Evolutionary conservation across 2,329 filamentous ascomycete species (phyloP).

Genomic region (Trichoderma atroviride): DNA sequence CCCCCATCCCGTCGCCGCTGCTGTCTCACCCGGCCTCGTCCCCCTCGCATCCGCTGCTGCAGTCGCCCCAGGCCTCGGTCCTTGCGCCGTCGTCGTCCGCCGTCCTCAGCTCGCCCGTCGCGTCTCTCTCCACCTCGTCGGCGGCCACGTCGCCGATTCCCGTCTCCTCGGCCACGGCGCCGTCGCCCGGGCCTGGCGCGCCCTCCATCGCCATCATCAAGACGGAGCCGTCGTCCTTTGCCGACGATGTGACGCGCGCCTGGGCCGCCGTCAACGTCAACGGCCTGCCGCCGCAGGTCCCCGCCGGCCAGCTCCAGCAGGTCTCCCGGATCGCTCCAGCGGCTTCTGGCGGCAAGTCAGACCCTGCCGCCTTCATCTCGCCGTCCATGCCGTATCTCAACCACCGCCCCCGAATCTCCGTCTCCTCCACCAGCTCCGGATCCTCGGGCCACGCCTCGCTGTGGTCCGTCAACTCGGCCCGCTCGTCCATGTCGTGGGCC

Average conservation of each 20-base stretch:
- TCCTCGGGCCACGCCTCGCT: slow-evolving; percentile 54
- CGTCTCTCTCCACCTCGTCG: slow-evolving; percentile 28
- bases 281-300: not conserved
- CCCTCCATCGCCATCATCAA: slow-evolving; percentile 27
- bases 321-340: not conserved
- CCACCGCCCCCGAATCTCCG: slow-evolving; percentile 50
- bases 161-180: slow-evolving; percentile 38
- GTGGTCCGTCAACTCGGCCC: slow-evolving; percentile 47
- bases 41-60: slow-evolving; percentile 29
- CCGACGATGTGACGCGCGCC: slow-evolving; percentile 23
- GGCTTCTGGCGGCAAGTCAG: slow-evolving; percentile 19
- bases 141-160: slow-evolving; percentile 26
- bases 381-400: slow-evolving; percentile 43
- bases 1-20: slow-evolving; percentile 28
- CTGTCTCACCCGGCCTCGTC: slow-evolving; percentile 22
- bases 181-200: slow-evolving; percentile 10
- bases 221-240: slow-evolving; percentile 24
- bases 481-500: slow-evolving; percentile 47
- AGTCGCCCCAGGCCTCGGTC: slow-evolving; percentile 24
- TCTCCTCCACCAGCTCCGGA: slow-evolving; percentile 54
- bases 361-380: slow-evolving; percentile 39
- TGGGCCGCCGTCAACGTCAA: slow-evolving; percentile 23
- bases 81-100: slow-evolving; percentile 31
- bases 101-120: slow-evolving; percentile 27
- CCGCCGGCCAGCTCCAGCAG: not conserved